These are phyloP conservation scores for Apostasia ramifera DNA, from an alignment of 106 monocot genomes.

Conservation along the genomic window DNA sequence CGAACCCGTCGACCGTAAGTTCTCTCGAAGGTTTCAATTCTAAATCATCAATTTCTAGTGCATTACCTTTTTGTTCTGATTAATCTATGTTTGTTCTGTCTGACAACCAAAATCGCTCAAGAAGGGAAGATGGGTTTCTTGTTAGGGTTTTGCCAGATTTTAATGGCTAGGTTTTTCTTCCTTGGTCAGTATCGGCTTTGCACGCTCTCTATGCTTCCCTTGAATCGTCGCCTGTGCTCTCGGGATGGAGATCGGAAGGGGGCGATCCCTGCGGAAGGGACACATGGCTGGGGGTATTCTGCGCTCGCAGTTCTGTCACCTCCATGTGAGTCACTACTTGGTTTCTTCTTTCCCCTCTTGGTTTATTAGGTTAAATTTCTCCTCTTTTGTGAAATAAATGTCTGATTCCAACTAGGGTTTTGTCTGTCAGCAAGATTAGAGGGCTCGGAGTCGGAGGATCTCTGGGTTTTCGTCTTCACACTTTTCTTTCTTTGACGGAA, in stretches of 20 bases:
- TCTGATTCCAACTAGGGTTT: constrained; percentile 1
- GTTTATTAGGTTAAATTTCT: neutral
- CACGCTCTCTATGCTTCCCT: constrained; percentile 31
- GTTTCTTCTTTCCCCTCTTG: neutral
- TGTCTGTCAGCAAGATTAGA: constrained; percentile 32
- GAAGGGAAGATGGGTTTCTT: neutral
- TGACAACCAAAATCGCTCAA: neutral
- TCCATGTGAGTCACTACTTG: constrained; percentile 29
- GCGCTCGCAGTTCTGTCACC: constrained; percentile 30
- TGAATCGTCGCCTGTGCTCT: constrained; percentile 23
- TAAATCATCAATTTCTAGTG: too few species aligned
- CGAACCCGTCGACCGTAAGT: constrained; percentile 24
- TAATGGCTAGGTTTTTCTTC: neutral
- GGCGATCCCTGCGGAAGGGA: constrained; percentile 49
- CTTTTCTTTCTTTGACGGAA: constrained; percentile 32
- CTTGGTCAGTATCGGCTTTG: constrained; percentile 31
- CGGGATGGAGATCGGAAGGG: constrained; percentile 30
- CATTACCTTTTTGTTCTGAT: neutral
- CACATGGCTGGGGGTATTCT: constrained; percentile 44
- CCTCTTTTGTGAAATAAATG: neutral
- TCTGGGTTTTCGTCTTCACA: constrained; percentile 32
- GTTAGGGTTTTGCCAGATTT: neutral
- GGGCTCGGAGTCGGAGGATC: constrained; percentile 47
- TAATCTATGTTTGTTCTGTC: neutral
- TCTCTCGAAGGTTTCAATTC: neutral